Conservation (phyloP, 768 basidiomycete species). For the Asterophora lycoperdoides region DNA sequence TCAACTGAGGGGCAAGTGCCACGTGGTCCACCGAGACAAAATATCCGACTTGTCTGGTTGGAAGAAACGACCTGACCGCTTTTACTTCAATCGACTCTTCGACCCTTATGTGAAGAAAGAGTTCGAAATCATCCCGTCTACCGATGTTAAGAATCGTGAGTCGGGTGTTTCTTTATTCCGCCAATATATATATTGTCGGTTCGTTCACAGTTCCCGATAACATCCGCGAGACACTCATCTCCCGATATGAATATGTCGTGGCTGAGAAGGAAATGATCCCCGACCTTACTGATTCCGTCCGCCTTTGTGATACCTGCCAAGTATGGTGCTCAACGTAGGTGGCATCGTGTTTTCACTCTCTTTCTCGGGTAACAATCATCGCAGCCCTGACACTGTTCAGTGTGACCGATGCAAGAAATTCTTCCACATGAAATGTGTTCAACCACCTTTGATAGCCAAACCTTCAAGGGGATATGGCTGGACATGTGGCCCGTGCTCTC, state of each 20-base stretch:
- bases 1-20: constrained; percentile 89
- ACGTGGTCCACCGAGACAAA: constrained; percentile 93
- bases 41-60: constrained; percentile 89
- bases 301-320: constrained; percentile 80
- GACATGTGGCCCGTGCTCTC: constrained; percentile 93
- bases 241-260: constrained; percentile 91
- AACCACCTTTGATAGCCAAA: constrained; percentile 85
- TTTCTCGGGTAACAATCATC: constrained; percentile 12
- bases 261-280: constrained; percentile 91
- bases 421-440: constrained; percentile 94
- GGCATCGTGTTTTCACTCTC: constrained; percentile 17
- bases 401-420: constrained; percentile 90
- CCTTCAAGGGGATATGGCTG: constrained; percentile 96
- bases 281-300: constrained; percentile 82
- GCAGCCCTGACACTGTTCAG: constrained; percentile 77
- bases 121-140: constrained; percentile 89
- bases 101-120: constrained; percentile 98
- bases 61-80: constrained; percentile 92
- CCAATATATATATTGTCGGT: constrained; percentile 18
- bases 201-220: constrained; percentile 65
- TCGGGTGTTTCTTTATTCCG: constrained; percentile 17
- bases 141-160: constrained; percentile 86
- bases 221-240: constrained; percentile 70
- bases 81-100: constrained; percentile 94
- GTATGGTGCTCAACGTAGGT: constrained; percentile 88